Evolutionary conservation across 495 filamentous ascomycete genomes (phyloP), one percentile per base, ranked within the genome.

Genomic region (Xylaria venustula): DNA sequence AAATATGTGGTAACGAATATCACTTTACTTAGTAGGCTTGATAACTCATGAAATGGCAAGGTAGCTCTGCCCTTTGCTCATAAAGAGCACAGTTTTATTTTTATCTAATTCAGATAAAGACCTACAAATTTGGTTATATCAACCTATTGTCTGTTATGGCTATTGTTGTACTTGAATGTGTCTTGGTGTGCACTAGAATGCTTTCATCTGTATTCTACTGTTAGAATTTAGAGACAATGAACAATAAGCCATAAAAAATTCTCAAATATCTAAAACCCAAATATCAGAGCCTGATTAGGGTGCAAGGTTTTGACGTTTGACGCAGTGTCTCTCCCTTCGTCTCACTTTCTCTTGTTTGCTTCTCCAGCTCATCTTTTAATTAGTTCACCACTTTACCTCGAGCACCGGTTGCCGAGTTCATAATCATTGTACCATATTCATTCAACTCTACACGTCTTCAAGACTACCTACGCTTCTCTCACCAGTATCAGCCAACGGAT

Each of bases 341-440:
- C 17, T 57, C 32, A 7, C 2, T 22, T 36, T 36, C n/a, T 51
- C 28, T 40, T 40, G 19, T 37, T 48, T 37, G 30, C 41, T 48
- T 57, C 30, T 8, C n/a, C 30, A 47, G 7, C 28, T 12, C 15
- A 19, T 46, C 7, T 25, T 37, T 20, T 48, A 23, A 34, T 48
- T 11, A 8, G 11, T 48, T 57, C 19, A 14, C 15, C 42, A 36
- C 17, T 14, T n/a, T 6, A 19, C 42, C 42, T 34, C 20, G 30
- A 25, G 30, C 54, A 57, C 54, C 26, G 54, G 54, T 26, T 57
- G 54, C 42, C 25, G 30, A 57, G 54, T 37, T 11, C 15, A 12
- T 45, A 17, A 22, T 7, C n/a, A 25, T 23, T 54, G n/a, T n/a
- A n/a, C n/a, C 7, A 44, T 12, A 12, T 36, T 47, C 2, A 3